Evolutionary conservation across 495 filamentous ascomycete genomes (phyloP), one percentile per base, ranked within the genome.

Genomic region (Daldinia decipiens): DNA sequence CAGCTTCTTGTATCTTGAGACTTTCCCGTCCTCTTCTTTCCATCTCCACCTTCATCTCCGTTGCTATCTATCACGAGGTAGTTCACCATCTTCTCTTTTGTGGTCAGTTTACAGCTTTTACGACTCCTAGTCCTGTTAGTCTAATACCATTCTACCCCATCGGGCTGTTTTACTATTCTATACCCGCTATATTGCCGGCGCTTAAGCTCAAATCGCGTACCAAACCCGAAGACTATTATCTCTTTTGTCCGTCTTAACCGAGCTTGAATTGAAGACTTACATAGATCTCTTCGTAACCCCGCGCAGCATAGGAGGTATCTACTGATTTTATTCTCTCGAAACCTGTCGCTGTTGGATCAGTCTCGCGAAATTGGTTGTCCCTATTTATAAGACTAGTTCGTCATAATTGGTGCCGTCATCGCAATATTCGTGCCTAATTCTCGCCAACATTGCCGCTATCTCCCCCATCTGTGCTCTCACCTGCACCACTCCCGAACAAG

Each of bases 1-100:
- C 29, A 29, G 50, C 51, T 50, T 64, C 11, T 36, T 59, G 55
- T 26, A 45, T 52, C 54, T 64, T 64, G 21, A 43, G 43, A 51
- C 45, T 57, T 64, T 70, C 54, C 32, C 47, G 55, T 59, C 51
- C 38, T 50, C 32, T 62, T 71, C 62, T 47, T 61, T 51, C 31
- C 29, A 64, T 19, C 38, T 59, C 43, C 54, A 50, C 19, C 40
- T 65, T 52, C 50, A 64, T 31, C 36, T 55, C 36, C 47, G 47
- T 29, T 62, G 34, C 38, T 21, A 27, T 26, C 6, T 38, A 15
- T 21, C 11, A 27, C 1, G 7, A 53, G 40, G 15, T 11, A 11
- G 11, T 53, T 31, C 31, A 53, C 50, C 5, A 53, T 47, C 19
- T 47, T 21, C 43, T 47, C 0, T 19, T 11, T 47, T 9, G 17